Base-by-base conservation (phyloP, 83 land plant genomes). In the Thuja plicata region DNA sequence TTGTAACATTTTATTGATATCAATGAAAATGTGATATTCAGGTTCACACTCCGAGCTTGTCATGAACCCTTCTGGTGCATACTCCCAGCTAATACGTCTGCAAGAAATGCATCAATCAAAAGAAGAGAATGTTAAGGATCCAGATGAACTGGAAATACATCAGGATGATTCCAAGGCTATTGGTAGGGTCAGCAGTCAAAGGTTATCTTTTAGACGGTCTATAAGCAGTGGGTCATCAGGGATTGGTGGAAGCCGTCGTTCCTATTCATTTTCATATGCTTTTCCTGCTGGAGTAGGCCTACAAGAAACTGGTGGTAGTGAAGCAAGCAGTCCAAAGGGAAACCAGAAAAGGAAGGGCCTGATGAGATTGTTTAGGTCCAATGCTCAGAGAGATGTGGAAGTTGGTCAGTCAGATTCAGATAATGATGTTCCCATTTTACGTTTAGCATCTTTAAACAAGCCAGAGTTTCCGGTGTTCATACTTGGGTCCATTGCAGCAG, bases 381-480 rank as follows among this genome's bases (percentile, higher is more conserved):
- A 13, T 50, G 54, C 40, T 21, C 0, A 34, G 46, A 27, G 2
- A 37, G 86, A 83, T 80, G 50, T 54, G 13, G 66, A 70, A 45
- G 55, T 38, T 48, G 88, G 45, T 2, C 77, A 87, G n/a, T 6
- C 15, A 19, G 86, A 52, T 24, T 5, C 16, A 13, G 35, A 9
- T 17, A 85, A 89, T 34, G 45, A 92, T 76, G 91, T 91, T 21
- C 34, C 90, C 55, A 50, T 95, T 17, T 17, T 34, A 2, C 91
- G 96, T 3, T 83, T 95, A n/a, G 92, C 92, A 3, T 38, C 27
- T 84, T 88, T 93, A 15, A 95, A 95, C 87, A 93, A 92, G 89
- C 95, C 94, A 55, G 96, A 95, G 87, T 54, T 90, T 45, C 95
- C 93, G 55, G 80, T 87, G 0, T 19, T 95, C 27, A 40, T 95